Conservation (phyloP, 2,329 filamentous ascomycete genomes). For the Trichophaea hybrida region DNA sequence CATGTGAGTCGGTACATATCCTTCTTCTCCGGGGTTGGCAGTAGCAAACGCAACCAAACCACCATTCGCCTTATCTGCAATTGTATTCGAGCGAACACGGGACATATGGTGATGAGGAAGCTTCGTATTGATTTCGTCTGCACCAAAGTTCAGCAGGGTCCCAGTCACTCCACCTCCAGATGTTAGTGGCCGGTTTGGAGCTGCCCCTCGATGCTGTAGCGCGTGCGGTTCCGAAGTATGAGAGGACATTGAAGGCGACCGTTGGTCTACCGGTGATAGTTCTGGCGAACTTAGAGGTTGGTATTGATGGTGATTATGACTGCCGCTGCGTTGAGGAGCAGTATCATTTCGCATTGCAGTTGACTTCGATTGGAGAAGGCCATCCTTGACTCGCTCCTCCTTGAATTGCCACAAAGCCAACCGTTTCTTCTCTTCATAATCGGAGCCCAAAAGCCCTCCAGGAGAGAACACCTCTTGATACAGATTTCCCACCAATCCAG, state of each 20-base stretch:
- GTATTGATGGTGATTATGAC: too few species aligned
- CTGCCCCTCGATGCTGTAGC: conserved; percentile 8
- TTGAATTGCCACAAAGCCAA: conserved; percentile 14
- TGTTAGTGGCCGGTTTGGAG: conserved; percentile 15
- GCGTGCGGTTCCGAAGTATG: background rate
- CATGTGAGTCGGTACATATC: conserved; percentile 11
- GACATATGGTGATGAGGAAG: conserved; percentile 15
- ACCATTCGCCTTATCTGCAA: conserved; percentile 10
- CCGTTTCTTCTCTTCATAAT: conserved; percentile 20
- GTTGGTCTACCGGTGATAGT: background rate
- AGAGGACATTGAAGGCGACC: background rate
- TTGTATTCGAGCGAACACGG: conserved; percentile 16
- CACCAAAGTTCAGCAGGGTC: conserved; percentile 18
- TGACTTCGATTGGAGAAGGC: background rate
- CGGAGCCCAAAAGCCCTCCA: conserved; percentile 18
- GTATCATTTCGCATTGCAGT: background rate
- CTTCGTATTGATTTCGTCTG: conserved; percentile 9
- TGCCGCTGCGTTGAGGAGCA: background rate
- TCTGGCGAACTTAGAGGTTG: background rate
- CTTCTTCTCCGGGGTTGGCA: background rate
- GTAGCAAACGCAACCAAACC: conserved; percentile 16
- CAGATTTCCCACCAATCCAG: conserved; percentile 4
- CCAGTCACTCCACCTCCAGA: background rate
- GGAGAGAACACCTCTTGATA: conserved; percentile 13
- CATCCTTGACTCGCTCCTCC: conserved; percentile 13